A percentile compares a stretch with the other conserved stretches of the same genome.
Evolutionary conservation across 23 red algal genomes (phyloP).

Genomic region (Chondrus crispus): DNA sequence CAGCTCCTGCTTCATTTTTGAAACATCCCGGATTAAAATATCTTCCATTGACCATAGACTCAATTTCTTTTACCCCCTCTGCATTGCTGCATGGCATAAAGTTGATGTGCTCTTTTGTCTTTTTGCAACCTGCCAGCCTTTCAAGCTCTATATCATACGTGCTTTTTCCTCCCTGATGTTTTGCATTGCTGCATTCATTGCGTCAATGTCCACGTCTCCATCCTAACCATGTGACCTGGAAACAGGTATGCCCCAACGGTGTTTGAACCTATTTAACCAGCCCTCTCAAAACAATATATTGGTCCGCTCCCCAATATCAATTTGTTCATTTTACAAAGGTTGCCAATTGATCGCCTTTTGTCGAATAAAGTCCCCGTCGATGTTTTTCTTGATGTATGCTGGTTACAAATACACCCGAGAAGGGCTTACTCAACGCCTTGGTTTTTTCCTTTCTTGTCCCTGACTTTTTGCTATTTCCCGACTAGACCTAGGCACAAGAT

Average conservation of each 20-base stretch:
- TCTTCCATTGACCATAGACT: background rate
- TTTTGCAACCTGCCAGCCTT: background rate
- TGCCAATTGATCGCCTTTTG: background rate
- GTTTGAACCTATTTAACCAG: background rate
- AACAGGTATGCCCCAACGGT: background rate
- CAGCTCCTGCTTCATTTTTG: background rate
- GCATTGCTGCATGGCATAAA: background rate
- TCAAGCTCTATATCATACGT: background rate
- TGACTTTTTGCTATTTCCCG: background rate
- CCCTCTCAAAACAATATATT: background rate
- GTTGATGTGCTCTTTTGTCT: background rate
- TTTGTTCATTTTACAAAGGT: no score
- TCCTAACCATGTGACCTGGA: background rate
- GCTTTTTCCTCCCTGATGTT: background rate
- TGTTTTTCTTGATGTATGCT: background rate
- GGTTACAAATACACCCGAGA: background rate
- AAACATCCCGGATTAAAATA: background rate
- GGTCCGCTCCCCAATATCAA: background rate
- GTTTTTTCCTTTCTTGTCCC: background rate
- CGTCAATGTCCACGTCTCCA: background rate
- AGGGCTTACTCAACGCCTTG: background rate
- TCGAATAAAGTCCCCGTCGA: background rate
- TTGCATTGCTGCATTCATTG: background rate
- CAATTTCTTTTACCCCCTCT: background rate
- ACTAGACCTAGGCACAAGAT: background rate